Percentiles rank a stretch among this genome's conserved stretches.
These are phyloP conservation scores for Taiozyma sp. DNA, from an alignment of 1,139 yeast genomes.

Conservation along the genomic window DNA sequence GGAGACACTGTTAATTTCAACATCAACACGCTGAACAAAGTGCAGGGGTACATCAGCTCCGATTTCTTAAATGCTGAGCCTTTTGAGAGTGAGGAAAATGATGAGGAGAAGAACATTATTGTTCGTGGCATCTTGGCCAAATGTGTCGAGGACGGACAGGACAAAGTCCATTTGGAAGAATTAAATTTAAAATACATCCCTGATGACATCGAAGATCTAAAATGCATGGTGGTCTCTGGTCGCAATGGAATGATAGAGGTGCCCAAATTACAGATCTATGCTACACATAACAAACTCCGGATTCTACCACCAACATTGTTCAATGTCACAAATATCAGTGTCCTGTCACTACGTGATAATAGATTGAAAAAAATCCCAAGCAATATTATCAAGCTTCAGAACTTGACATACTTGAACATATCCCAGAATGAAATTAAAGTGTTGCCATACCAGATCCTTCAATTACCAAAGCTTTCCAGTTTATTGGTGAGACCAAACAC, in stretches of 20 bases:
- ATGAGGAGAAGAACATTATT: slow-evolving; percentile 11
- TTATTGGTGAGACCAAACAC: slow-evolving; percentile 50
- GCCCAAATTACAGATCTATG: slow-evolving; percentile 40
- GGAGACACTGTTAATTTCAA: slow-evolving; percentile 22
- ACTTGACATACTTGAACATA: slow-evolving; percentile 45
- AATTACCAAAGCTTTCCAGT: slow-evolving; percentile 37
- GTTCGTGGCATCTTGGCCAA: slow-evolving; percentile 19
- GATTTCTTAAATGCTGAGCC: slow-evolving; percentile 15
- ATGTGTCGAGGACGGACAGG: slow-evolving; percentile 30
- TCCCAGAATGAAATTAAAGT: slow-evolving; percentile 47
- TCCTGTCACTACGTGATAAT: slow-evolving; percentile 50
- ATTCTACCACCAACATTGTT: slow-evolving; percentile 49
- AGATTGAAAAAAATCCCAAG: slow-evolving; percentile 48
- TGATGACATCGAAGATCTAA: slow-evolving; percentile 49
- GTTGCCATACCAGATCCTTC: slow-evolving; percentile 52
- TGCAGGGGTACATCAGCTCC: slow-evolving; percentile 21
- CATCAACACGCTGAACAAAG: slow-evolving; percentile 16
- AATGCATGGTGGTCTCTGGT: slow-evolving; percentile 40
- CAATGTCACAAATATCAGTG: slow-evolving; percentile 45
- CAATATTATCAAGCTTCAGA: slow-evolving; percentile 38
- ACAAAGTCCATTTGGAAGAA: slow-evolving; percentile 38
- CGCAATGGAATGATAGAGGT: slow-evolving; percentile 32
- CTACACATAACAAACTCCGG: slow-evolving; percentile 46
- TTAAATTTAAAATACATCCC: slow-evolving; percentile 44
- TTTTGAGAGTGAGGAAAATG: slow-evolving; percentile 5